Percentiles rank a stretch among this genome's conserved stretches.
Evolutionary conservation across 495 filamentous ascomycete species (phyloP).

Genomic region (Tuber umbilicatum): DNA sequence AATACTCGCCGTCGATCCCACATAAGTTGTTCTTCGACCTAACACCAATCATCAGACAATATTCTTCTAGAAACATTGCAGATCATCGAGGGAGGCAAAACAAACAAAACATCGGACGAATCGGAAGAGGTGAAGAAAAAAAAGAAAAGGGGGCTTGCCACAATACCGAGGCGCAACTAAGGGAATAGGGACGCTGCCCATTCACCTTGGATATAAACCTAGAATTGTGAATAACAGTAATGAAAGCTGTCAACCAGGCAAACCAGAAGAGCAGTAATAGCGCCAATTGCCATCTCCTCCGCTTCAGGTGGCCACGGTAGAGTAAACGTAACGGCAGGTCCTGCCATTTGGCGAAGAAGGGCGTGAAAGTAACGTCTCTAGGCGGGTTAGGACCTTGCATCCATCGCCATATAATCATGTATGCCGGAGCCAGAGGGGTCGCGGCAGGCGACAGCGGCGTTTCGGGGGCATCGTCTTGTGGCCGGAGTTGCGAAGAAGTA

Average conservation of each 20-base stretch:
- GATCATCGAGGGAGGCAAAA: slow-evolving; percentile 5
- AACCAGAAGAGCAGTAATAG: slow-evolving; percentile 58
- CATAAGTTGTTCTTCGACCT: slow-evolving; percentile 68
- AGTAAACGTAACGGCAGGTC: slow-evolving; percentile 60
- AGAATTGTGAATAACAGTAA: slow-evolving; percentile 58
- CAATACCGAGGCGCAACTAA: slow-evolving; percentile 59
- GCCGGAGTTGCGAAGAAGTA: neutral
- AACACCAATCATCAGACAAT: neutral
- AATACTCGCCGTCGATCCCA: slow-evolving; percentile 70
- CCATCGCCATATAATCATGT: slow-evolving; percentile 47
- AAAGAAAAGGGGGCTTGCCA: slow-evolving; percentile 46
- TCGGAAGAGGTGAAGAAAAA: neutral
- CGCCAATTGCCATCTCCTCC: slow-evolving; percentile 53
- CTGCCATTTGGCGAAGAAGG: slow-evolving; percentile 63
- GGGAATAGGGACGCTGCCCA: slow-evolving; percentile 56
- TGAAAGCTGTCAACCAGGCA: slow-evolving; percentile 67
- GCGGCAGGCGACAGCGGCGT: slow-evolving; percentile 21
- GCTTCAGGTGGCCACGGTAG: slow-evolving; percentile 55
- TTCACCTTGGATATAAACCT: slow-evolving; percentile 58
- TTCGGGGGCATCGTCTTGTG: slow-evolving; percentile 10
- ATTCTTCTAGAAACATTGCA: slow-evolving; percentile 28
- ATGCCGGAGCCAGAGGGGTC: neutral
- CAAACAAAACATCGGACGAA: neutral
- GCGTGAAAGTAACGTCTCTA: slow-evolving; percentile 57
- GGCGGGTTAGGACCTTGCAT: slow-evolving; percentile 64